Conservation (phyloP, 176 grass and related monocot species). For the Bonia amplexicaulis region DNA sequence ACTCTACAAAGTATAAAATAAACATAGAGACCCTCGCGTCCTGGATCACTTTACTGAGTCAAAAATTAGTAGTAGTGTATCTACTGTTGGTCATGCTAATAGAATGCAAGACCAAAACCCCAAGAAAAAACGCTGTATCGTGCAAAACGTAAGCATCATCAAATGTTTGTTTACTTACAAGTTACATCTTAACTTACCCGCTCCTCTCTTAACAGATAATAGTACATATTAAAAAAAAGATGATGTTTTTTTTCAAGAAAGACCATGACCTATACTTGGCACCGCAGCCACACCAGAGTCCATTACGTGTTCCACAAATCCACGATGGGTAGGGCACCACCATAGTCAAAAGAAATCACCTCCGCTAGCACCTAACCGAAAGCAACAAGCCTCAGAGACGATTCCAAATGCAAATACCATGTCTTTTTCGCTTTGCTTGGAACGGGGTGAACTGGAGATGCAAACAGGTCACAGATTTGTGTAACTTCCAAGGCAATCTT, state of each 20-base stretch:
- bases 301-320: background rate
- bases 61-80: background rate
- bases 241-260: background rate
- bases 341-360: slow-evolving; percentile 30
- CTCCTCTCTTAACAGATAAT: background rate
- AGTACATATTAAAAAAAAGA: background rate
- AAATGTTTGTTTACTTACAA: background rate
- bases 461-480: slow-evolving; percentile 14
- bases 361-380: slow-evolving; percentile 35
- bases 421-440: slow-evolving; percentile 68
- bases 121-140: background rate
- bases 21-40: rapidly evolving
- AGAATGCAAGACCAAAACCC: background rate
- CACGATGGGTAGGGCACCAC: slow-evolving; percentile 1
- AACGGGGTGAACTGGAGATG: slow-evolving; percentile 51
- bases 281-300: background rate
- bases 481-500: slow-evolving; percentile 48
- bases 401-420: slow-evolving; percentile 24
- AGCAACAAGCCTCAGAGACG: slow-evolving; percentile 3
- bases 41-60: too few species aligned
- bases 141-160: background rate
- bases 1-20: too few species aligned
- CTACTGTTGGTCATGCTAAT: background rate
- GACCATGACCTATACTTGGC: background rate
- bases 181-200: background rate